Base-by-base conservation (phyloP, 2,329 filamentous ascomycete species). In the Nigrograna mackinnonii region DNA sequence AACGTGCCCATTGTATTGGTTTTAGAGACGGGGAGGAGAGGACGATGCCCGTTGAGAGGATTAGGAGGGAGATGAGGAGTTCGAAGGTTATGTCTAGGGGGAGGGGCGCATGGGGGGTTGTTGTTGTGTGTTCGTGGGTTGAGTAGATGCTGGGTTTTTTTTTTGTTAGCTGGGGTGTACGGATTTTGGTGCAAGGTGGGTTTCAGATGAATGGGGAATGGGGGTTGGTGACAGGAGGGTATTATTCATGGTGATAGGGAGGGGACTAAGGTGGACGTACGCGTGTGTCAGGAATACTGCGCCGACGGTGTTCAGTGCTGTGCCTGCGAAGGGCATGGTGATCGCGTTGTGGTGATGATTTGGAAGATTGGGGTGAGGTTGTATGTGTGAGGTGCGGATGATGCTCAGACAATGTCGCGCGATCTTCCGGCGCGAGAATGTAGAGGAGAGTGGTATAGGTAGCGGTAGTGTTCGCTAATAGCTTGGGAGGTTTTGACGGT, bases 31-130 rank as follows among this genome's bases (percentile, higher is more conserved):
- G 85, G 3, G 89, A 86, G 24, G 85, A 84, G 1, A 90, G 69
- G 1, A 96, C 90, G 20, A 97, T 82, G 31, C 92, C 94, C 1
- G 90, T 66, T 41, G 86, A 88, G n/a, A 95, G 79, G n/a, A 91
- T 65, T 18, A 95, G 68, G 4, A 94, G 85, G 2, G 91, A 88
- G 32, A 87, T 68, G 13, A 97, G 76, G 1, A 91, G 91, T 71
- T 99, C 94, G 55, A 95, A 79, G 26, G 84, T 83, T 58, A 99
- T 95, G 62, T 99, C 94, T 48, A 88, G 72, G 0, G 94, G 92
- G 2, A 97, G 79, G 12, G 59, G 58, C 13, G 79, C 54, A 44
- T 51, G 66, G 50, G 43, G 70, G 77, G 85, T 82, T 37, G 95
- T 80, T 17, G 84, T 78, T 5, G 89, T 87, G 73, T 96, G 89